These are phyloP conservation scores for Scutellaria baicalensis DNA, from an alignment of 257 asterid genomes.

Conservation along the genomic window DNA sequence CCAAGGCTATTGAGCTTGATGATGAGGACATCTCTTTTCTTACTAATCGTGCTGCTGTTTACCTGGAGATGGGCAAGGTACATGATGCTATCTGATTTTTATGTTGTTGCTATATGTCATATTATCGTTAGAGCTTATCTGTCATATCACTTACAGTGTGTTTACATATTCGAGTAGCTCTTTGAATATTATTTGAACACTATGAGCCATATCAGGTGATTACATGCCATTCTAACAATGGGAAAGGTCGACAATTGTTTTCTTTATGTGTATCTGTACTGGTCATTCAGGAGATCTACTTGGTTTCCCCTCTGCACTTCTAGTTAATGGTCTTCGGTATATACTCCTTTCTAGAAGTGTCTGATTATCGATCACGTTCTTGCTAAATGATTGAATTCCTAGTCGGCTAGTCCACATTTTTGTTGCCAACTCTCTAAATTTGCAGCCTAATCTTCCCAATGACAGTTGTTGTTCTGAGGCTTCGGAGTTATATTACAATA, in stretches of 20 bases:
- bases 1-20: slow-evolving; percentile 66
- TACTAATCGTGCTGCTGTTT: slow-evolving; percentile 94
- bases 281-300: no score
- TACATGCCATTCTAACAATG: neutral
- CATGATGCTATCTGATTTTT: neutral
- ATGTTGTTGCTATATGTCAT: neutral
- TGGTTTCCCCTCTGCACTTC: no score
- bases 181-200: neutral
- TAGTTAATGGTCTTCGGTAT: no score
- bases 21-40: slow-evolving; percentile 80
- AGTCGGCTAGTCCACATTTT: neutral
- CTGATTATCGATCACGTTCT: neutral
- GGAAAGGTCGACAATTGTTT: no score
- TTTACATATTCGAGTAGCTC: neutral
- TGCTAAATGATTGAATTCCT: neutral
- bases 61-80: slow-evolving; percentile 95
- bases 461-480: neutral
- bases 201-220: neutral
- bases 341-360: no score
- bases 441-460: neutral
- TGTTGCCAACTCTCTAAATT: neutral
- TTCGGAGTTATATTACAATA: no score
- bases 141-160: neutral
- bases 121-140: neutral
- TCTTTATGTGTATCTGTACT: no score